phyloP scores from a whole-genome alignment of 306 rosid species.

The Pterocarpus santalinus region DNA sequence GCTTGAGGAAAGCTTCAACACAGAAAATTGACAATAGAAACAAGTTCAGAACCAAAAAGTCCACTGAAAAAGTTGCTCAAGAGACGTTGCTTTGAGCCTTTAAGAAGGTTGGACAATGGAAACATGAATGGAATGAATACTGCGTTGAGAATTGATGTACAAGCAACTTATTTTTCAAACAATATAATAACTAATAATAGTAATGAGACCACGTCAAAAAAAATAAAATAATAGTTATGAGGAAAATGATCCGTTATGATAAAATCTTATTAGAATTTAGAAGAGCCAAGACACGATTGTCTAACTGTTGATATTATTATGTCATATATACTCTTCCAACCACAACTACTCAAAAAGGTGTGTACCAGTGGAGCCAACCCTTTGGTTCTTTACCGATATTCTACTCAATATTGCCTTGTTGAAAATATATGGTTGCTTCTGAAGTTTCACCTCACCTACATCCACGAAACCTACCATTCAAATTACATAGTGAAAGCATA shows the following conservation, averaged over 20 bases:
- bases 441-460: not conserved
- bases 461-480: slow-evolving; percentile 8
- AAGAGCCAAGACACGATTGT: slow-evolving; percentile 6
- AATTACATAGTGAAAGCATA: not conserved
- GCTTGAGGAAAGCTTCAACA: slow-evolving; percentile 8
- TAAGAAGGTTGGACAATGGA: not conserved
- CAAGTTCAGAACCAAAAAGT: not conserved
- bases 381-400: not conserved
- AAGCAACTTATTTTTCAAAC: not conserved
- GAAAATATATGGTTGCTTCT: not conserved
- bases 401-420: slow-evolving; percentile 16
- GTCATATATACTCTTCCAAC: slow-evolving; percentile 7
- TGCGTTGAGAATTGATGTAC: not conserved
- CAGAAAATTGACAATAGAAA: not conserved
- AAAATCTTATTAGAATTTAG: not conserved
- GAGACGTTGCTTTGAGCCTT: not conserved
- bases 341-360: not conserved
- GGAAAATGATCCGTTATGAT: no score
- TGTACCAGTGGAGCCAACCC: not conserved
- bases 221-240: not conserved
- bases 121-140: not conserved
- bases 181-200: not conserved
- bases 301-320: slow-evolving; percentile 6
- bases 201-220: not conserved
- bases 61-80: not conserved